Percentiles rank a stretch among this genome's conserved stretches.
These are phyloP conservation scores for Discostella stelligeroides DNA, from an alignment of 108 stramenopile species.

Conservation along the genomic window DNA sequence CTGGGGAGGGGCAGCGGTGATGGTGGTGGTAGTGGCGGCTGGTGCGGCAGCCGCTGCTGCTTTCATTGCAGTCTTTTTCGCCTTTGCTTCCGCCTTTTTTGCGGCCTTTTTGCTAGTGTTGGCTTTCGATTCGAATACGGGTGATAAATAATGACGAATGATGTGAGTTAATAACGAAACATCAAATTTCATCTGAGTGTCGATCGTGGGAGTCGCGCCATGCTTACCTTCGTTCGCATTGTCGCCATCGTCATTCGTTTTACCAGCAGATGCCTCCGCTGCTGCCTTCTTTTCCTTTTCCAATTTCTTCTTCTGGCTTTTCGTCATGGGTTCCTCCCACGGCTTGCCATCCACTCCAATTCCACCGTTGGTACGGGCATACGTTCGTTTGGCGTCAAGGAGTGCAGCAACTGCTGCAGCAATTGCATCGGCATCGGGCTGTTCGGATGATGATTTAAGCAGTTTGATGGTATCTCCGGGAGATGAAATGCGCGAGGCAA, in stretches of 20 bases:
- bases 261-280: constrained; percentile 21
- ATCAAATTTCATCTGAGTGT: no score
- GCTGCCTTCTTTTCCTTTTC: constrained; percentile 50
- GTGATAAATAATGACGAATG: neutral
- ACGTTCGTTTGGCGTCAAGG: constrained; percentile 59
- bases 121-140: neutral
- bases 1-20: constrained; percentile 26
- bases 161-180: neutral
- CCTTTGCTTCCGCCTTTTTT: constrained; percentile 87
- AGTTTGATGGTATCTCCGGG: constrained; percentile 58
- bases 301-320: constrained; percentile 77
- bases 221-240: constrained; percentile 5
- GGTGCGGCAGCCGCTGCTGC: constrained; percentile 31
- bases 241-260: constrained; percentile 15
- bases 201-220: no score
- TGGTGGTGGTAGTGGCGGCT: constrained; percentile 12
- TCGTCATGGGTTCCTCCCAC: constrained; percentile 61
- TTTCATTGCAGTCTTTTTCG: constrained; percentile 71
- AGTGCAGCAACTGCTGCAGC: constrained; percentile 54
- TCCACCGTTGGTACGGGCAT: constrained; percentile 74
- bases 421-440: constrained; percentile 59
- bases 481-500: constrained; percentile 54
- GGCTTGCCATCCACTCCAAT: constrained; percentile 84
- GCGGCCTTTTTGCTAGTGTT: constrained; percentile 77
- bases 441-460: constrained; percentile 56